A percentile compares a stretch with the other conserved stretches of the same genome.
phyloP scores from a whole-genome alignment of 1,284 basidiomycete species.

The Pulveroboletus sp. region DNA sequence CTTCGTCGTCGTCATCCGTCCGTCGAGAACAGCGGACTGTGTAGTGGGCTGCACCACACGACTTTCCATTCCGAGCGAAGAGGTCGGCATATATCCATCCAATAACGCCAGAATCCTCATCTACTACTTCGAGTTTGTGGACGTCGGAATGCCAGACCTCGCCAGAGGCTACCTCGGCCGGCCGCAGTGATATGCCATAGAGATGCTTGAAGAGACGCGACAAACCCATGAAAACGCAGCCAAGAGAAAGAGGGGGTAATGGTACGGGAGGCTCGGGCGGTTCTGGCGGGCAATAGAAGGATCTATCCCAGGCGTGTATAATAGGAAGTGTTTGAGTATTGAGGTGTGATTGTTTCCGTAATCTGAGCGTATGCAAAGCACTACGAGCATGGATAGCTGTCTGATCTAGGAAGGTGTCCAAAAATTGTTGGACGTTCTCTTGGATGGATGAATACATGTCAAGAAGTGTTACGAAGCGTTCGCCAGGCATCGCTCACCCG shows the following conservation, averaged over 20 bases:
- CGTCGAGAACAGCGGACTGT: slow-evolving; percentile 93
- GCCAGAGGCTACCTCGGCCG: slow-evolving; percentile 62
- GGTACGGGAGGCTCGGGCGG: slow-evolving; percentile 66
- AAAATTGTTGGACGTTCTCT: slow-evolving; percentile 85
- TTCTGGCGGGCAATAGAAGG: slow-evolving; percentile 82
- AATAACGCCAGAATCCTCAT: slow-evolving; percentile 81
- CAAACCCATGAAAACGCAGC: slow-evolving; percentile 83
- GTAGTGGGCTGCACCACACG: slow-evolving; percentile 92
- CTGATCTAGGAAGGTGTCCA: slow-evolving; percentile 74
- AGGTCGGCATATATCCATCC: slow-evolving; percentile 96
- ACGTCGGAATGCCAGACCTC: slow-evolving; percentile 91
- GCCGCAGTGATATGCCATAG: slow-evolving; percentile 84
- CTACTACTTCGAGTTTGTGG: slow-evolving; percentile 89
- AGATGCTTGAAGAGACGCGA: slow-evolving; percentile 80
- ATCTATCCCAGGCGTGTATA: slow-evolving; percentile 90
- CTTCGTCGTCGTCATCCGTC: slow-evolving; percentile 85
- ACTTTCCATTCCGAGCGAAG: slow-evolving; percentile 83
- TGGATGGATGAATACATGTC: slow-evolving; percentile 8
- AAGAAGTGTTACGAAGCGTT: slow-evolving; percentile 1
- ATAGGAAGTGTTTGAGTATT: slow-evolving; percentile 51
- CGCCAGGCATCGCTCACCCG: slow-evolving; percentile 46
- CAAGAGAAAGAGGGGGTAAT: slow-evolving; percentile 73
- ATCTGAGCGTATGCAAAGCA: slow-evolving; percentile 69
- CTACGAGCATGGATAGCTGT: slow-evolving; percentile 70
- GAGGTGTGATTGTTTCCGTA: slow-evolving; percentile 71